Conservation (phyloP, 441 rosid species). For the Gossypium aridum region DNA sequence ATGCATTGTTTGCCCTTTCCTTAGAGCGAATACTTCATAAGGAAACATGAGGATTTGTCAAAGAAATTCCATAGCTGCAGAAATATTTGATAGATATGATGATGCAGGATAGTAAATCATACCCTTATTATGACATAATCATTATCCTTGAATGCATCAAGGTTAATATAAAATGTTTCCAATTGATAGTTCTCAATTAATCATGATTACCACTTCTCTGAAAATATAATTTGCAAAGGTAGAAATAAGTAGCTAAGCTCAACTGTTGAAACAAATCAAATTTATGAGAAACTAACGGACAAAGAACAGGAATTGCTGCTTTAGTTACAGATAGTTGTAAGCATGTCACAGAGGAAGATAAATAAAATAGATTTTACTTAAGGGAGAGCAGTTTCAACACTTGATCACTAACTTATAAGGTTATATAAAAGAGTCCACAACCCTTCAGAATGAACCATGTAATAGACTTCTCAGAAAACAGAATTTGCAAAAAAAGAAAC, state of each 20-base stretch:
- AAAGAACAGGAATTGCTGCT: neutral
- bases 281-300: neutral
- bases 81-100: neutral
- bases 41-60: neutral
- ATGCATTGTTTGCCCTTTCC: neutral
- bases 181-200: neutral
- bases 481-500: neutral
- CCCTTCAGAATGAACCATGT: neutral
- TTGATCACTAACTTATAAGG: neutral
- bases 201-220: neutral
- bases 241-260: neutral
- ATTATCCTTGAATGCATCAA: neutral
- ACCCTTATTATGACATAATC: neutral
- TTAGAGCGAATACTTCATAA: neutral
- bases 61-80: neutral
- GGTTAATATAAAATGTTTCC: neutral
- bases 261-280: slow-evolving; percentile 1
- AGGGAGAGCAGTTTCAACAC: neutral
- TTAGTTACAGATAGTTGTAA: neutral
- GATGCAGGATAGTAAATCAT: neutral
- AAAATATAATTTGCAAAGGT: neutral
- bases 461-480: neutral
- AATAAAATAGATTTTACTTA: neutral
- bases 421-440: neutral
- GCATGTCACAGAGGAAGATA: neutral